Conservation (phyloP, 495 filamentous ascomycete genomes). For the Neurospora sp. region DNA sequence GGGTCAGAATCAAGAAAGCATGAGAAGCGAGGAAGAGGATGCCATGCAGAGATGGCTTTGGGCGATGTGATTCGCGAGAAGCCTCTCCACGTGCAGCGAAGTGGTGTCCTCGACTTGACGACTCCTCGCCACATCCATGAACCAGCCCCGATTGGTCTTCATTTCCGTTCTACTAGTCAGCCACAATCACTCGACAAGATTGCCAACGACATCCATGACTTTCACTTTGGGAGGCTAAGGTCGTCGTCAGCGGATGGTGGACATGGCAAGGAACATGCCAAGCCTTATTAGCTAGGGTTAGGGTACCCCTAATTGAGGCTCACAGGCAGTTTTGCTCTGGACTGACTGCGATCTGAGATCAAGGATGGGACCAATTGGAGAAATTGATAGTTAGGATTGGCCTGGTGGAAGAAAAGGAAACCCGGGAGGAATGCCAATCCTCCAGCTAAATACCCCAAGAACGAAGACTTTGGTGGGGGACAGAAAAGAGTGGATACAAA, state of each 20-base stretch:
- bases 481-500: too few relatives aligned
- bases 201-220: not conserved
- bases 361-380: too few relatives aligned
- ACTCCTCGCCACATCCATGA: not conserved
- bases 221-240: not conserved
- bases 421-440: too few relatives aligned
- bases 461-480: too few relatives aligned
- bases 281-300: not conserved
- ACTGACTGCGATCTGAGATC: not conserved
- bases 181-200: not conserved
- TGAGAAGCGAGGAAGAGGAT: not conserved
- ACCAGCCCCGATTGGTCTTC: not conserved
- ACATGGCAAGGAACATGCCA: not conserved
- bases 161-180: not conserved
- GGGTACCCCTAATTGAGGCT: not conserved
- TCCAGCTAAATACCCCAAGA: too few relatives aligned
- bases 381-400: too few relatives aligned
- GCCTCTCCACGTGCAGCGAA: not conserved
- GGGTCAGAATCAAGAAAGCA: not conserved
- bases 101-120: not conserved
- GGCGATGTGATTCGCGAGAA: not conserved
- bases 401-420: too few relatives aligned
- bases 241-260: too few relatives aligned
- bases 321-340: too few relatives aligned
- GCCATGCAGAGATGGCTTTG: not conserved